Evolutionary conservation across 78 protist species (phyloP), one percentile per base, ranked within the genome.

Genomic region (Dictyostelium firmibasis): DNA sequence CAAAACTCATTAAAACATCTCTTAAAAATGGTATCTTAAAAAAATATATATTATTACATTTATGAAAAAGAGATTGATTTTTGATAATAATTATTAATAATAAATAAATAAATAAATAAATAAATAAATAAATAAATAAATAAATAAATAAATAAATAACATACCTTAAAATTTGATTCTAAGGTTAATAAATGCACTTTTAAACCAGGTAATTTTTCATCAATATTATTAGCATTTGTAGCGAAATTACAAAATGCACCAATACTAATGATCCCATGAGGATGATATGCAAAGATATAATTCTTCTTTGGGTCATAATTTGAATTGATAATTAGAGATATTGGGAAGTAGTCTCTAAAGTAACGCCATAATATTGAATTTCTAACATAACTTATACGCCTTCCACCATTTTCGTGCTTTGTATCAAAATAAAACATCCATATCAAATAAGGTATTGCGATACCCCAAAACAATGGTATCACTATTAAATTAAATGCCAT

Each of bases 161-260:
- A 9, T 81, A 81, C 85, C 77, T 67, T 93, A 57, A 93, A 93
- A 60, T 93, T 93, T n/a, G 91, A 81, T 25, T 86, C 85, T 25
- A 93, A 75, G 14, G 96, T 93, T 23, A 93, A 72, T 16, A 85
- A 83, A 77, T 86, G 96, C 18, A 93, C 82, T 41, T 84, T 85
- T 6, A 93, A 7, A 53, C 92, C 92, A 25, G 91, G 91, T 18
- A 75, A 85, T 20, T 69, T 82, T 23, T 85, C 44, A 72, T 85
- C 91, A 36, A 93, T 83, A 11, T 85, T 81, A 57, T 64, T 85
- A 18, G 93, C 96, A 57, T 93, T 86, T 4, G 96, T 93, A n/a
- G 86, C 96, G 43, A 93, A 93, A 67, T 93, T 93, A 62, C 91
- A 86, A 43, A 93, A 86, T 2, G 92, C 96, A 44, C 96, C 96